Base-by-base conservation (phyloP, 345 rosid species). In the Raphanus raphanistrum region DNA sequence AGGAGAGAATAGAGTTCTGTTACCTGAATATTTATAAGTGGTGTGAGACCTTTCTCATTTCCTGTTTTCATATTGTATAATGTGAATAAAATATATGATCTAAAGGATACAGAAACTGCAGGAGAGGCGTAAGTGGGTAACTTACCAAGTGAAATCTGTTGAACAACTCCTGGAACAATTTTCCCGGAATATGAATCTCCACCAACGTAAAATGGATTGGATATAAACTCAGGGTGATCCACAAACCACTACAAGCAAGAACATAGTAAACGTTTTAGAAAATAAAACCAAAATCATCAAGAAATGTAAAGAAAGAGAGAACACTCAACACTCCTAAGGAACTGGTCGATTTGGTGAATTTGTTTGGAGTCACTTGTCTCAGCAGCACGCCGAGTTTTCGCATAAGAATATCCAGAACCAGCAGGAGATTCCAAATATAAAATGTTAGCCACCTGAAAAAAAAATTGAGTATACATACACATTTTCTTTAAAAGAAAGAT, bases 111-210 rank as follows among this genome's bases (percentile, higher is more conserved):
- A 5, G 25, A 77, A 63, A 70, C 57, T 29, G 15, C 28, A 1
- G 6, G 29, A 9, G 8, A 13, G 4, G 16, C 50, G 58, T 36
- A 66, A 43, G n/a, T 58, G 32, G 62, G 62, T 38, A 15, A 60
- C 6, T 43, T 8, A 92, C 94, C 94, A 65, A 79, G 43, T 26
- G 84, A 79, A 67, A 90, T 86, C 12, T 72, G 76, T 63, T 88
- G 88, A 48, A 75, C 87, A 28, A 89, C 38, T 33, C 79, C 82
- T 38, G 98, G 98, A 54, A 90, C 74, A 26, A 68, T 71, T 1
- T 75, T 4, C 69, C 97, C 97, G 2, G 98, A 80, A 73, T 87
- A 90, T 1, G 97, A 93, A 76, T 89, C 93, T 58, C 97, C 97
- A 5, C 89, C 83, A 4, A 89, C 59, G 27, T 87, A 92, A 29